A percentile compares a stretch with the other conserved stretches of the same genome.
phyloP scores from a whole-genome alignment of 2,329 filamentous ascomycete genomes.

The Mycosphaerella arachidis region DNA sequence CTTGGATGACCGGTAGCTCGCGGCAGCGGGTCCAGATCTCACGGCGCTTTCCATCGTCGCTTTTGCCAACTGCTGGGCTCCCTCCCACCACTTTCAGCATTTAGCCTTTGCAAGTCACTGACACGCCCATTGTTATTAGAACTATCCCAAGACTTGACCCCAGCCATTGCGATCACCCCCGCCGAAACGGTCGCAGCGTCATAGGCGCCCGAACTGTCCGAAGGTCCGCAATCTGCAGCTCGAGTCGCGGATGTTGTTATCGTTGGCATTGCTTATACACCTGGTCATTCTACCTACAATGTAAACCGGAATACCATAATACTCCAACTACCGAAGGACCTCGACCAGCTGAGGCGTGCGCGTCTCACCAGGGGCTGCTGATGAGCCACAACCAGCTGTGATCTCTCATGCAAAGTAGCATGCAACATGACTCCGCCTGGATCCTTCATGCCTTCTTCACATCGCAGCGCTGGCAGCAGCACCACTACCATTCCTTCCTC shows the following conservation, averaged over 20 bases:
- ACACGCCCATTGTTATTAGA: too few relatives aligned
- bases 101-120: not conserved
- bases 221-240: not conserved
- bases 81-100: not conserved
- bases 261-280: not conserved
- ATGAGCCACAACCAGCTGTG: not conserved
- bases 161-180: not conserved
- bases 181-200: not conserved
- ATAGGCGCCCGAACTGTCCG: not conserved
- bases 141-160: not conserved
- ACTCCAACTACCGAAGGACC: not conserved
- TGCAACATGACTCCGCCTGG: conserved; percentile 4
- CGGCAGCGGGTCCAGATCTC: not conserved
- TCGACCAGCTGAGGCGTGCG: conserved; percentile 1
- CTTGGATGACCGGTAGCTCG: not conserved
- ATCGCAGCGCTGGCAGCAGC: conserved; percentile 20
- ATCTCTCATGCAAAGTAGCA: not conserved
- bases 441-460: not conserved
- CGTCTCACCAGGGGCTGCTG: not conserved
- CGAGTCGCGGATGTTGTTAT: not conserved
- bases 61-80: not conserved
- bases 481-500: conserved; percentile 4
- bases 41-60: not conserved
- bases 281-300: not conserved
- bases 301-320: not conserved